Evolutionary conservation across 768 basidiomycete species (phyloP).

Genomic region (Wakefieldia striispora): DNA sequence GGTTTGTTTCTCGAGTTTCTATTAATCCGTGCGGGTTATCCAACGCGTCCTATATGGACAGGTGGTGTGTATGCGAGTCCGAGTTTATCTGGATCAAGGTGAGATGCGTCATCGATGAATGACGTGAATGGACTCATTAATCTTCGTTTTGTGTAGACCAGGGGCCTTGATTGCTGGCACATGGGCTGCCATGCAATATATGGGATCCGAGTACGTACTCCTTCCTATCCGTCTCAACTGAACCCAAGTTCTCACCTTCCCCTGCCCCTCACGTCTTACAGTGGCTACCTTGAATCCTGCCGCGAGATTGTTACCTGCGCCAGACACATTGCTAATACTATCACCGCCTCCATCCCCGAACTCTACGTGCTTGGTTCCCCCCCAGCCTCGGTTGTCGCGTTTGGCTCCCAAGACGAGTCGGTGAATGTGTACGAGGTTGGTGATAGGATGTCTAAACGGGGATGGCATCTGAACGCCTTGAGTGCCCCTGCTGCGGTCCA

Average conservation of each 20-base stretch:
- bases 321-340: conserved; percentile 63
- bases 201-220: conserved; percentile 73
- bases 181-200: conserved; percentile 95
- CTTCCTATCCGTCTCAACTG: neutral
- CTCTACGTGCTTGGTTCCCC: conserved; percentile 89
- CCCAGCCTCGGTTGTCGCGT: conserved; percentile 87
- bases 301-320: conserved; percentile 75
- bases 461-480: conserved; percentile 92
- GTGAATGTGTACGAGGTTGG: conserved; percentile 83
- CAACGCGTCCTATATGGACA: conserved; percentile 13
- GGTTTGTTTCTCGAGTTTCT: conserved; percentile 39
- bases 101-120: conserved; percentile 15
- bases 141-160: conserved; percentile 48
- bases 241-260: neutral
- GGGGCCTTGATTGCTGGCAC: conserved; percentile 92
- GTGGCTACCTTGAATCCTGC: conserved; percentile 88
- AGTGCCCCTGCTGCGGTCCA: conserved; percentile 80
- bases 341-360: conserved; percentile 71
- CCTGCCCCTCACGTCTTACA: conserved; percentile 23
- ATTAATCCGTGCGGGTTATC: neutral
- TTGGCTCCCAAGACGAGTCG: conserved; percentile 57
- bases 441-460: conserved; percentile 78
- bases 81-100: conserved; percentile 88
- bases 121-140: neutral
- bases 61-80: conserved; percentile 93